These are phyloP conservation scores for Lotus japonicus DNA, from an alignment of 306 rosid species.

Conservation along the genomic window DNA sequence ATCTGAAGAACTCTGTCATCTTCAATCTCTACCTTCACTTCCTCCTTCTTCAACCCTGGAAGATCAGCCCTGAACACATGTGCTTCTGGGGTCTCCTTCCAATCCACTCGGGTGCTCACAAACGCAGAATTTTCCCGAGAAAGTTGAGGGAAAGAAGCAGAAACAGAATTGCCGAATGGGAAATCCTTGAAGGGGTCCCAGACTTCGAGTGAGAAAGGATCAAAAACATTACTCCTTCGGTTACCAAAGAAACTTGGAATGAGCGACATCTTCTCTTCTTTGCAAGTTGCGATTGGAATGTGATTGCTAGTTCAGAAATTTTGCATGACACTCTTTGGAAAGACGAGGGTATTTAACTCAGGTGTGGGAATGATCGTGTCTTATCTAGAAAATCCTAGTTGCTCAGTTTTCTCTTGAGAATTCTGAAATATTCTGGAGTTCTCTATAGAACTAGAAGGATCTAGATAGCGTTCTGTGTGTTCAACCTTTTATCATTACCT, in stretches of 20 bases:
- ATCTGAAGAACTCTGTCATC: constrained; percentile 29
- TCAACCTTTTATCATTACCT: too few relatives aligned
- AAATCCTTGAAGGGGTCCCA: constrained; percentile 30
- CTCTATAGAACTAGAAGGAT: too few relatives aligned
- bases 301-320: too few relatives aligned
- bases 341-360: too few relatives aligned
- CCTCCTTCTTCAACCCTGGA: constrained; percentile 26
- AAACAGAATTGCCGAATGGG: background rate
- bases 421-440: too few relatives aligned
- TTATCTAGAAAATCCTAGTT: too few relatives aligned
- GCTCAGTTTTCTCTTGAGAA: too few relatives aligned
- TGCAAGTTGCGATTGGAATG: background rate
- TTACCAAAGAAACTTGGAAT: background rate
- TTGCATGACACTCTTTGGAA: too few relatives aligned
- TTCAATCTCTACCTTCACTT: constrained; percentile 23
- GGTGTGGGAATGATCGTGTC: too few relatives aligned
- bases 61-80: constrained; percentile 36
- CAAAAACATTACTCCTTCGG: background rate
- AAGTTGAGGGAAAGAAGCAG: background rate
- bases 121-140: constrained; percentile 21
- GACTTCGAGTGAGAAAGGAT: background rate
- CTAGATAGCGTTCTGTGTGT: too few relatives aligned
- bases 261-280: background rate
- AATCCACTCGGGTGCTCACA: constrained; percentile 9
- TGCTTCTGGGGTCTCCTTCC: constrained; percentile 34